Evolutionary conservation across 2,329 filamentous ascomycete species (phyloP).

Genomic region (Beauveria scarabaeidicola): DNA sequence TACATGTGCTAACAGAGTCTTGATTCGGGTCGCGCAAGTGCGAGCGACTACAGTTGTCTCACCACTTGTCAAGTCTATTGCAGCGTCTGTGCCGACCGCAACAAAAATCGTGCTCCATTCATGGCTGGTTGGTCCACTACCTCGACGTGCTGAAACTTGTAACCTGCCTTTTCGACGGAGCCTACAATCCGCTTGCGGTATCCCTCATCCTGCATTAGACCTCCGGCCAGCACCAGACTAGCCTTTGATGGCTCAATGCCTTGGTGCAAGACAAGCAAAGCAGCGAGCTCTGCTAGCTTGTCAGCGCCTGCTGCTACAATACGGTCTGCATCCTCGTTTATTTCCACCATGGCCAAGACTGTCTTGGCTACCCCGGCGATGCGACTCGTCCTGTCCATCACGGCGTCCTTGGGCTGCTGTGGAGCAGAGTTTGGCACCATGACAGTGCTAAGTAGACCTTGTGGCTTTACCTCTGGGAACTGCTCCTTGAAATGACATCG

Average conservation of each 20-base stretch:
- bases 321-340: slow-evolving; percentile 13
- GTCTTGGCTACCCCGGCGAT: slow-evolving; percentile 16
- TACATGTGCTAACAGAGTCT: background rate
- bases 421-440: slow-evolving; percentile 11
- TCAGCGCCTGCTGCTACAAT: slow-evolving; percentile 15
- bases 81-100: background rate
- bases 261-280: slow-evolving; percentile 12
- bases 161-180: slow-evolving; percentile 9
- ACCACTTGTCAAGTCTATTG: background rate
- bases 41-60: background rate
- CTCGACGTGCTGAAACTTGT: slow-evolving; percentile 13
- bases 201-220: slow-evolving; percentile 15
- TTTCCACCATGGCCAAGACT: slow-evolving; percentile 14
- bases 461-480: slow-evolving; percentile 10
- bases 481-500: slow-evolving; percentile 19
- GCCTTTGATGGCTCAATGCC: slow-evolving; percentile 12
- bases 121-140: slow-evolving; percentile 14
- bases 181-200: slow-evolving; percentile 12
- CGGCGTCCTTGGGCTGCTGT: slow-evolving; percentile 6
- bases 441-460: slow-evolving; percentile 16
- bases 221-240: slow-evolving; percentile 17
- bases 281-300: slow-evolving; percentile 14
- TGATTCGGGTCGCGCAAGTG: background rate
- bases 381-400: slow-evolving; percentile 10
- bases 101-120: slow-evolving; percentile 12